These are phyloP conservation scores for Kazachstania africana DNA, from an alignment of 805 yeast species.

Conservation along the genomic window DNA sequence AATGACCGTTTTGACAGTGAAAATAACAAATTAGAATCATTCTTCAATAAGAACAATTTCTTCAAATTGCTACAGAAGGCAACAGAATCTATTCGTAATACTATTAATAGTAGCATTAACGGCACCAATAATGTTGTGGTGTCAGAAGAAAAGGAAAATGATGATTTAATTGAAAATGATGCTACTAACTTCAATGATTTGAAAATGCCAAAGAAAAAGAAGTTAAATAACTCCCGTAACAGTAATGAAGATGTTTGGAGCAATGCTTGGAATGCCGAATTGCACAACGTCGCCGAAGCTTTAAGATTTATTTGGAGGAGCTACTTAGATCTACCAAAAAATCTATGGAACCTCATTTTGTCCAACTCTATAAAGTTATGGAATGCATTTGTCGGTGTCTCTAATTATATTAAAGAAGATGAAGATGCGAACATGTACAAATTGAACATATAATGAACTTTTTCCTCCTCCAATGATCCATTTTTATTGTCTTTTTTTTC, in stretches of 20 bases:
- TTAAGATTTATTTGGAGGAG: slow-evolving; percentile 51
- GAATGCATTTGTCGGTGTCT: slow-evolving; percentile 63
- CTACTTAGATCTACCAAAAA: slow-evolving; percentile 59
- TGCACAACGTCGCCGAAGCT: slow-evolving; percentile 44
- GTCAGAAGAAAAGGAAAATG: not conserved
- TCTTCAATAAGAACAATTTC: slow-evolving; percentile 23
- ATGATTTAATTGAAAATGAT: not conserved
- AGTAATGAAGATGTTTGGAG: slow-evolving; percentile 13
- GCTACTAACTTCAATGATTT: not conserved
- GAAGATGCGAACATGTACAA: slow-evolving; percentile 12
- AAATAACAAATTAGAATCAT: slow-evolving; percentile 10
- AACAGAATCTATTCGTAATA: slow-evolving; percentile 10
- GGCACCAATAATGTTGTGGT: not conserved
- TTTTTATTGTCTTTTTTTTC: slow-evolving; percentile 1
- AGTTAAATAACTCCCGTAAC: not conserved
- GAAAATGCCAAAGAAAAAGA: slow-evolving; percentile 14
- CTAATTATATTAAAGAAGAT: slow-evolving; percentile 21
- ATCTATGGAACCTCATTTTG: slow-evolving; percentile 39
- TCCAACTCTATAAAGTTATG: slow-evolving; percentile 46
- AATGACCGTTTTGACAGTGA: slow-evolving; percentile 22
- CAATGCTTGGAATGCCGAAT: slow-evolving; percentile 41
- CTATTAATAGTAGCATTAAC: slow-evolving; percentile 10
- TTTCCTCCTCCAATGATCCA: not conserved
- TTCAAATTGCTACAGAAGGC: slow-evolving; percentile 23
- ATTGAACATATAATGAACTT: slow-evolving; percentile 11